Base-by-base conservation (phyloP, 495 filamentous ascomycete genomes). In the Talaromyces thailandensis region DNA sequence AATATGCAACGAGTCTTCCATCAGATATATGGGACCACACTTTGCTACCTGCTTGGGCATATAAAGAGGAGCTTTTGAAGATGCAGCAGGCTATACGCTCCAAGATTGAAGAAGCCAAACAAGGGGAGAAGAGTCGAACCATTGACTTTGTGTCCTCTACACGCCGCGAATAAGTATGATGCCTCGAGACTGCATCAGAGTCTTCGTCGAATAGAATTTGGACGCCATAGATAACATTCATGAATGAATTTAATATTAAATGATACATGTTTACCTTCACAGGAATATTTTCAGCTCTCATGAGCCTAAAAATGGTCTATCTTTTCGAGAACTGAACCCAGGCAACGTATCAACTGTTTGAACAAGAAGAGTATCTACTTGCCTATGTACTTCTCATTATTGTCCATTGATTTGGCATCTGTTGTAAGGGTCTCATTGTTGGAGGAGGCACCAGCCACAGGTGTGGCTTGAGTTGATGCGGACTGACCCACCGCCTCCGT, bases 71-170 rank as follows among this genome's bases (percentile, higher is more conserved):
- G 66, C 75, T 98, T 63, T 75, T 81, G 31, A 86, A 78, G 67
- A 79, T 74, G 59, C 90, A 94, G 70, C 82, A 86, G 60, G 77
- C 81, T 45, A 73, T 83, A 23, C 73, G 74, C 25, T 84, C 83
- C 68, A 82, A 81, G 68, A 76, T 76, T 63, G 87, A 90, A 68
- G 79, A 82, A 62, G 79, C 83, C 28, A 82, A 79, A 65, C 11
- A 63, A 24, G 45, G 64, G 16, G 76, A 71, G 8, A 86, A 86
- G 64, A 52, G 21, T 32, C 81, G 83, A 12, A 75, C 78, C 6
- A 77, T 96, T n/a, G 86, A 93, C 12, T 98, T 98, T 76, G 89
- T 96, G 23, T 64, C 84, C 35, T 81, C 84, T 26, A 48, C 65
- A 7, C 60, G 21, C 14, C 32, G 28, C 21, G 62, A 58, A 45